A percentile compares a stretch with the other conserved stretches of the same genome.
phyloP scores from a whole-genome alignment of 306 rosid species.

The Calophaca sinica region DNA sequence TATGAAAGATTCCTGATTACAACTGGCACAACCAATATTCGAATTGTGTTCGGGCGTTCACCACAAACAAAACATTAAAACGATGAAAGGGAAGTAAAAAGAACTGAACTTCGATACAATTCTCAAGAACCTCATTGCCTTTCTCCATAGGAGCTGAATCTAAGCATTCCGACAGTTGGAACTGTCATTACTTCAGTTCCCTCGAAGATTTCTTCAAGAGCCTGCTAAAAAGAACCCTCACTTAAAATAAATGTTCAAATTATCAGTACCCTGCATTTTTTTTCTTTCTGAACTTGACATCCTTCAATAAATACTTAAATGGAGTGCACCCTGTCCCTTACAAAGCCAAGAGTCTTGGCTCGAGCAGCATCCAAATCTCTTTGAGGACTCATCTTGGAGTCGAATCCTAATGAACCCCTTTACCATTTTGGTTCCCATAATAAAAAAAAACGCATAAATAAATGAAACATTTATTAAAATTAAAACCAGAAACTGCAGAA shows the following conservation, averaged over 20 bases:
- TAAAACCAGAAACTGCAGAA: conserved; percentile 49
- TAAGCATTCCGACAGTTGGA: conserved; percentile 37
- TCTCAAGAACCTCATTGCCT: neutral
- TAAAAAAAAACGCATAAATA: conserved; percentile 29
- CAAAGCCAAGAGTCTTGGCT: conserved; percentile 13
- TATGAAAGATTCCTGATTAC: neutral
- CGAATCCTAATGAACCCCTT: neutral
- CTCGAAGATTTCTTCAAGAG: conserved; percentile 32
- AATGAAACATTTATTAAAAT: conserved; percentile 41
- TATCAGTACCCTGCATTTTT: conserved; percentile 12
- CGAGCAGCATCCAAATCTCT: conserved; percentile 20
- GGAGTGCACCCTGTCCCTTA: conserved; percentile 12
- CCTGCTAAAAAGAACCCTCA: conserved; percentile 37
- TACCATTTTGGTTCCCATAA: conserved; percentile 18
- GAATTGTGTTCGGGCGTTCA: conserved; percentile 15
- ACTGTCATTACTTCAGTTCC: conserved; percentile 17
- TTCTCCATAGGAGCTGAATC: conserved; percentile 8
- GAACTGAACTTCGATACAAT: neutral
- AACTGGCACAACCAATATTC: neutral
- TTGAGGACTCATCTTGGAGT: conserved; percentile 24
- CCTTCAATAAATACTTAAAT: conserved; percentile 26
- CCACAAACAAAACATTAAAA: conserved; percentile 21
- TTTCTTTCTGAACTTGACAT: conserved; percentile 9
- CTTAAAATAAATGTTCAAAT: conserved; percentile 10
- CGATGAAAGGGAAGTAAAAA: neutral